A percentile compares a stretch with the other conserved stretches of the same genome.
Conservation (phyloP, 163 green algal genomes). For the Smithsoniella earleae region DNA sequence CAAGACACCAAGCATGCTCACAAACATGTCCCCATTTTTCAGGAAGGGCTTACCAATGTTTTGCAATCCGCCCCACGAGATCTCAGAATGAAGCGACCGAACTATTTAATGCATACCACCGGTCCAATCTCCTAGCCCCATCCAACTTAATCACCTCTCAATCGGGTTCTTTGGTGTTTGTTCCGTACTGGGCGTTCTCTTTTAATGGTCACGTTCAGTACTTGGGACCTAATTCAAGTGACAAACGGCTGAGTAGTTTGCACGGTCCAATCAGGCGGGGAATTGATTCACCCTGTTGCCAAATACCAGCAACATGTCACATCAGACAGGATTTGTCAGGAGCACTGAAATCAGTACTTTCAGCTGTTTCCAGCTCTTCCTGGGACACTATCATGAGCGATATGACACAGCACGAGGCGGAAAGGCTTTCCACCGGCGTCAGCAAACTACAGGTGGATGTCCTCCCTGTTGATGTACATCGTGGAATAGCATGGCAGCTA, state of each 20-base stretch:
- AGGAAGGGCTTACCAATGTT: neutral
- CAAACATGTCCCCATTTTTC: no score
- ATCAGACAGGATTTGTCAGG: neutral
- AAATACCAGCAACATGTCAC: slow-evolving; percentile 6
- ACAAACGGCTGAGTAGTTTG: no score
- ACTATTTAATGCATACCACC: slow-evolving; percentile 12
- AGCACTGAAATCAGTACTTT: neutral
- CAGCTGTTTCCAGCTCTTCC: no score
- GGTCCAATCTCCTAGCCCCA: neutral
- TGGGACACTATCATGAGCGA: no score
- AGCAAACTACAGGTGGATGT: no score
- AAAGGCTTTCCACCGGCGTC: no score
- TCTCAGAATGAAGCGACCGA: slow-evolving; percentile 11
- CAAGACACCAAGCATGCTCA: no score
- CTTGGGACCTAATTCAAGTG: no score
- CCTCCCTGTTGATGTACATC: slow-evolving; percentile 6
- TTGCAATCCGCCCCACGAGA: neutral
- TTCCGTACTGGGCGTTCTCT: slow-evolving; percentile 7
- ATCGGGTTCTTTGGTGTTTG: neutral
- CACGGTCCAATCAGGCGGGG: no score
- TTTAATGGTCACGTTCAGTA: neutral
- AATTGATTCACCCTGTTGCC: no score
- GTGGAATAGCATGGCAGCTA: slow-evolving; percentile 16
- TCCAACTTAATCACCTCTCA: no score
- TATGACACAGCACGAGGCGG: no score